Evolutionary conservation across 2,329 filamentous ascomycete genomes (phyloP).

Genomic region (Penicillium rolfsii): DNA sequence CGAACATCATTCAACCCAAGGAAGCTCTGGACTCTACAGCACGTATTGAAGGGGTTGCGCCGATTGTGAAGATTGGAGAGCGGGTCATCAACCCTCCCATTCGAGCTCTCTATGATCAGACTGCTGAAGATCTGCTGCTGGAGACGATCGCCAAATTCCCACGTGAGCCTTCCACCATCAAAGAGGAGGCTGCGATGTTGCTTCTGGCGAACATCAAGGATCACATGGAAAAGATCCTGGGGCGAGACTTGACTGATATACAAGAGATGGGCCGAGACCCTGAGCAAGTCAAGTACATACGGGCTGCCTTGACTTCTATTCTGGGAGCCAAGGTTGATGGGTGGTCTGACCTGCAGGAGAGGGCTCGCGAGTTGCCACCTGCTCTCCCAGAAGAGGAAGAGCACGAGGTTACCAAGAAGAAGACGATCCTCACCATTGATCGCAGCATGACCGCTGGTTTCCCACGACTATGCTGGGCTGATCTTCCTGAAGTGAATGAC

Average conservation of each 20-base stretch:
- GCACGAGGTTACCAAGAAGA: constrained; percentile 41
- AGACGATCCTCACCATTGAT: constrained; percentile 48
- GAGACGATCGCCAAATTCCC: constrained; percentile 51
- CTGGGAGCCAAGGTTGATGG: constrained; percentile 50
- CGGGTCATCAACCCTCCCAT: constrained; percentile 48
- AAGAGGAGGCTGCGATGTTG: constrained; percentile 52
- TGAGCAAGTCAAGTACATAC: constrained; percentile 50
- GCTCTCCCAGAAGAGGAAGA: constrained; percentile 36
- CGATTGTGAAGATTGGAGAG: constrained; percentile 48
- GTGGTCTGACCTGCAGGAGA: constrained; percentile 48
- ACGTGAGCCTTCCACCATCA: constrained; percentile 48
- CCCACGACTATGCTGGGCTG: constrained; percentile 47
- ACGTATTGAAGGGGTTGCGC: constrained; percentile 45
- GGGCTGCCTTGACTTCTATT: constrained; percentile 48
- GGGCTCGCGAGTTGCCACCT: constrained; percentile 42
- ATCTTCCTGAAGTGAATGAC: constrained; percentile 49
- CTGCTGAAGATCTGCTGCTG: constrained; percentile 47
- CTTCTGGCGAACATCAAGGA: constrained; percentile 54
- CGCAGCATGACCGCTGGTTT: constrained; percentile 45
- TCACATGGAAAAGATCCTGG: constrained; percentile 53
- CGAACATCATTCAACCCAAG: constrained; percentile 49
- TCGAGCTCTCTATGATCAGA: constrained; percentile 48
- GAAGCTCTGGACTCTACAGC: constrained; percentile 46
- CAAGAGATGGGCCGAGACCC: constrained; percentile 52
- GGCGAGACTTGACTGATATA: constrained; percentile 48